A percentile compares a stretch with the other conserved stretches of the same genome.
Evolutionary conservation across 2,329 filamentous ascomycete genomes (phyloP).

Genomic region (Sclerotinia borealis): DNA sequence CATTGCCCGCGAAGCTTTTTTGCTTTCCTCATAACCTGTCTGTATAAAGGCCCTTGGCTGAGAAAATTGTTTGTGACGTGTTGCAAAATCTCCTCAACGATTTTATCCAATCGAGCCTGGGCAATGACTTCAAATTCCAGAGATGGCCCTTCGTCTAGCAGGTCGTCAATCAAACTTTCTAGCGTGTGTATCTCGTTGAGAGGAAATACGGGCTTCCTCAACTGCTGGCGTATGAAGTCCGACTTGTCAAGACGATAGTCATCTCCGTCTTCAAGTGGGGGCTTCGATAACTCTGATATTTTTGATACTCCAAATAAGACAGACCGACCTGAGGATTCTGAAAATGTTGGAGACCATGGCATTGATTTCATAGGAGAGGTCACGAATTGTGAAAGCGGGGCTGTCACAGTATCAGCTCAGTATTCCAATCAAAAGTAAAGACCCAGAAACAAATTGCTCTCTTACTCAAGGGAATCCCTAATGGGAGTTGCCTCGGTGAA

Average conservation of each 20-base stretch:
- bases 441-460: not conserved
- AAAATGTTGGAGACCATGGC: not conserved
- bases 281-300: conserved; percentile 2
- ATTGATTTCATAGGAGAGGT: not conserved
- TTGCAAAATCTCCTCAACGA: conserved; percentile 19
- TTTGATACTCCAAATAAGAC: not conserved
- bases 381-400: not conserved
- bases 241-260: conserved; percentile 8
- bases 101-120: conserved; percentile 13
- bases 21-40: conserved; percentile 12
- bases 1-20: conserved; percentile 18
- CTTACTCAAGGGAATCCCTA: not conserved
- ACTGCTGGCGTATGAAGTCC: conserved; percentile 2
- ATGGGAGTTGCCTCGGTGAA: not conserved
- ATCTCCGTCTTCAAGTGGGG: not conserved
- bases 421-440: not conserved
- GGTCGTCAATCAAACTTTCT: conserved; percentile 7
- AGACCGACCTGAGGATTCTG: not conserved
- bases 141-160: not conserved
- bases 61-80: conserved; percentile 2
- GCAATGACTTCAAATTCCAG: conserved; percentile 10
- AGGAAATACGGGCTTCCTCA: conserved; percentile 1
- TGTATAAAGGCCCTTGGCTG: not conserved
- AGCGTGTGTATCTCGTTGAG: not conserved
- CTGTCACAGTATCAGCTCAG: not conserved